Evolutionary conservation across 805 yeast genomes (phyloP).

Genomic region (Starmerella stigmatis): DNA sequence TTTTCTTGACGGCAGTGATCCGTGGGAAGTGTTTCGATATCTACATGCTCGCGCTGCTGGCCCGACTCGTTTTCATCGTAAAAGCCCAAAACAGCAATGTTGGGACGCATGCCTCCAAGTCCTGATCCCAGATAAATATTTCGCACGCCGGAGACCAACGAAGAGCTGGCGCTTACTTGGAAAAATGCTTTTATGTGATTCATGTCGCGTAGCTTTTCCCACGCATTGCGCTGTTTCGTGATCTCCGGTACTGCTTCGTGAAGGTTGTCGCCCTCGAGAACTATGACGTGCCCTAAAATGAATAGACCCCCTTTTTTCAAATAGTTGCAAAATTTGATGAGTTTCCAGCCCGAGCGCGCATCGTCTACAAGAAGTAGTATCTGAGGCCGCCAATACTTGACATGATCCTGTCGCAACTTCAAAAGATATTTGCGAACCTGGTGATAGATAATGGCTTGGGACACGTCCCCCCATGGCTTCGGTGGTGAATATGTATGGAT

Average conservation of each 20-base stretch:
- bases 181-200: slow-evolving; percentile 83
- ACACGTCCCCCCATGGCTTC: slow-evolving; percentile 96
- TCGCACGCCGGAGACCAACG: slow-evolving; percentile 88
- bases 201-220: slow-evolving; percentile 73
- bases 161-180: slow-evolving; percentile 79
- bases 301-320: slow-evolving; percentile 92
- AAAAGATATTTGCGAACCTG: slow-evolving; percentile 88
- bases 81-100: slow-evolving; percentile 84
- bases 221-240: slow-evolving; percentile 61
- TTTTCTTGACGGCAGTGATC: slow-evolving; percentile 64
- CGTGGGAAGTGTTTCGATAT: slow-evolving; percentile 54
- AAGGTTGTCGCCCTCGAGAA: slow-evolving; percentile 40
- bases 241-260: slow-evolving; percentile 59
- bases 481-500: slow-evolving; percentile 92
- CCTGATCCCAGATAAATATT: slow-evolving; percentile 90
- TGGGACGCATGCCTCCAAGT: slow-evolving; percentile 97
- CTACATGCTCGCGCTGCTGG: slow-evolving; percentile 25
- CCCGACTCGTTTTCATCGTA: slow-evolving; percentile 43
- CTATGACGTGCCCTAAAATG: slow-evolving; percentile 82
- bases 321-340: slow-evolving; percentile 86
- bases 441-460: slow-evolving; percentile 88
- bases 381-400: slow-evolving; percentile 98
- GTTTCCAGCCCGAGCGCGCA: slow-evolving; percentile 84
- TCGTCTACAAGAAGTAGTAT: slow-evolving; percentile 77
- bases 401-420: slow-evolving; percentile 78